Conservation (phyloP, 2,329 filamentous ascomycete species). For the Exophiala phaeomuriformis region DNA sequence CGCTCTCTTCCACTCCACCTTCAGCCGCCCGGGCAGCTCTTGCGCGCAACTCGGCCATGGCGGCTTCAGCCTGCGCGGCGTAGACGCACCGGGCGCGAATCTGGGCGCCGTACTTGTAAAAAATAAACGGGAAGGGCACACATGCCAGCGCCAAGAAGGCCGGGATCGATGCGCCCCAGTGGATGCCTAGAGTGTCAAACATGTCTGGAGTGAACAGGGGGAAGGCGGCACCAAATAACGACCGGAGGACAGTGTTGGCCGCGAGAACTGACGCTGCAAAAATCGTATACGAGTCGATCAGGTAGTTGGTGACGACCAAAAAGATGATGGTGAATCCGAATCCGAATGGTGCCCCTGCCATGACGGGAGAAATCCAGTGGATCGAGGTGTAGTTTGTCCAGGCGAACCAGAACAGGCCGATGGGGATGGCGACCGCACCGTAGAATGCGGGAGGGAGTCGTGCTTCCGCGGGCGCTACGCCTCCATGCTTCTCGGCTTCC, state of each 20-base stretch:
- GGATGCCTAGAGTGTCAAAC: slow-evolving; percentile 54
- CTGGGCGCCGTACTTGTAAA: slow-evolving; percentile 62
- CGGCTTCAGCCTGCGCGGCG: slow-evolving; percentile 21
- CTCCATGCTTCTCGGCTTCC: slow-evolving; percentile 41
- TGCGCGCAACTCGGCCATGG: slow-evolving; percentile 22
- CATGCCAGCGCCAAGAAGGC: slow-evolving; percentile 67
- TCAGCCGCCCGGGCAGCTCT: slow-evolving; percentile 5
- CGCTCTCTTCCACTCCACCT: neutral
- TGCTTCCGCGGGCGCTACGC: slow-evolving; percentile 59
- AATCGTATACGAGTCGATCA: slow-evolving; percentile 59
- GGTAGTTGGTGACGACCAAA: slow-evolving; percentile 33
- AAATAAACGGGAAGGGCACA: slow-evolving; percentile 66
- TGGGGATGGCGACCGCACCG: slow-evolving; percentile 55
- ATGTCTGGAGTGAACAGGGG: slow-evolving; percentile 60
- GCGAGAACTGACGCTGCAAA: slow-evolving; percentile 70
- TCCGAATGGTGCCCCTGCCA: slow-evolving; percentile 48
- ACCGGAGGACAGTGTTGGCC: slow-evolving; percentile 72
- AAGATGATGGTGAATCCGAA: slow-evolving; percentile 47
- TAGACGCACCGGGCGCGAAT: slow-evolving; percentile 21
- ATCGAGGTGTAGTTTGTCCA: slow-evolving; percentile 55
- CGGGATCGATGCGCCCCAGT: slow-evolving; percentile 68
- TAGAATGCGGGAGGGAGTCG: slow-evolving; percentile 56
- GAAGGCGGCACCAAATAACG: slow-evolving; percentile 69
- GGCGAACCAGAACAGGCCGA: slow-evolving; percentile 61
- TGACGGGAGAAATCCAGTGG: slow-evolving; percentile 49